Percentiles rank a stretch among this genome's conserved stretches.
Conservation (phyloP, 768 basidiomycete species). For the Mycena rosella region DNA sequence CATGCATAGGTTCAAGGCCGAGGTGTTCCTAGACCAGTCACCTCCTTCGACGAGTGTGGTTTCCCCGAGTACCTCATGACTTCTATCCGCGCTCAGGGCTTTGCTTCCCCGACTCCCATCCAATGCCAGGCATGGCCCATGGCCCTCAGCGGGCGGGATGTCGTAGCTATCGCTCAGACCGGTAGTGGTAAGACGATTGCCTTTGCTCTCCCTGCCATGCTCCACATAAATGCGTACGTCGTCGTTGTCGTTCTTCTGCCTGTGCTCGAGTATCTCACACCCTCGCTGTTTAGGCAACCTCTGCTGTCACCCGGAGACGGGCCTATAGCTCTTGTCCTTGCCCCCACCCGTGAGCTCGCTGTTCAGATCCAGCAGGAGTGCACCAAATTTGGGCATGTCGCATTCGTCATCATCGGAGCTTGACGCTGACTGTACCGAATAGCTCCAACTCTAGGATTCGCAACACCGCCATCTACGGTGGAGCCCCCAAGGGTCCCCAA, state of each 20-base stretch:
- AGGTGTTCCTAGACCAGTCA: conserved; percentile 89
- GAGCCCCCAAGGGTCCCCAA: conserved; percentile 98
- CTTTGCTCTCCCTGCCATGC: conserved; percentile 98
- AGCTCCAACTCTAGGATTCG: conserved; percentile 94
- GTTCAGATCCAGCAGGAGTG: conserved; percentile 99
- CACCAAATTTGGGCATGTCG: conserved; percentile 91
- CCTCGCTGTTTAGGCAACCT: conserved; percentile 78
- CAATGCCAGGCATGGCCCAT: conserved; percentile 99
- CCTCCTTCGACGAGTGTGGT: conserved; percentile 92
- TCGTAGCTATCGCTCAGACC: conserved; percentile 97
- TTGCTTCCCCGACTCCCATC: conserved; percentile 91
- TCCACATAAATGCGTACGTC: conserved; percentile 98
- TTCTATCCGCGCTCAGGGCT: conserved; percentile 95
- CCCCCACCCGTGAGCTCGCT: conserved; percentile 97
- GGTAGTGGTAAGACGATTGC: conserved; percentile 99
- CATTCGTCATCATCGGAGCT: conserved; percentile 14
- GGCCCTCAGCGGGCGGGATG: conserved; percentile 94
- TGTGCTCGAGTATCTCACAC: conserved; percentile 27
- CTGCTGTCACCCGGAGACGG: conserved; percentile 94
- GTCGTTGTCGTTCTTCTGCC: conserved; percentile 45
- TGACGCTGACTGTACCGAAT: conserved; percentile 22
- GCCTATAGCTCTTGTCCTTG: conserved; percentile 95
- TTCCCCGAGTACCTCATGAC: conserved; percentile 97
- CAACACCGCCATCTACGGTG: conserved; percentile 99
- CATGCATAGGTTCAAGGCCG: conserved; percentile 85